Percentiles rank a stretch among this genome's conserved stretches.
phyloP scores from a whole-genome alignment of 1,284 basidiomycete genomes.

The Caloboletus firmus region DNA sequence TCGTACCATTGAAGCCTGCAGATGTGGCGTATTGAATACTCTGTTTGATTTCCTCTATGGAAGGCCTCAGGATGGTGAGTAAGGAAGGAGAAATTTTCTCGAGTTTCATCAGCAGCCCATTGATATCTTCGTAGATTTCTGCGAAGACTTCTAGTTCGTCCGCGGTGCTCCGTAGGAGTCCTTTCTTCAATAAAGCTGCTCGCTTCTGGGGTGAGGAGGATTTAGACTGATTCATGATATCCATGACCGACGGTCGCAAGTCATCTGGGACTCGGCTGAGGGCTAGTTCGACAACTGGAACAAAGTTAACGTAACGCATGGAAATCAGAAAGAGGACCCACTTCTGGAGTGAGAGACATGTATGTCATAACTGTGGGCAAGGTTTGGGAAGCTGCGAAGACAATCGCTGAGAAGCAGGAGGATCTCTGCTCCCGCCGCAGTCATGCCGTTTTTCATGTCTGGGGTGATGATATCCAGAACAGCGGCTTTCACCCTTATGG shows the following conservation, averaged over 20 bases:
- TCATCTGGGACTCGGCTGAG: conserved; percentile 59
- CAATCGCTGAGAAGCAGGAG: conserved; percentile 66
- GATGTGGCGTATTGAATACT: conserved; percentile 62
- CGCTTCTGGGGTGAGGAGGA: conserved; percentile 68
- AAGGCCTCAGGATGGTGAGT: conserved; percentile 45
- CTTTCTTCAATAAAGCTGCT: conserved; percentile 62
- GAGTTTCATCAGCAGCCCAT: conserved; percentile 52
- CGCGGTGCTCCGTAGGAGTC: conserved; percentile 56
- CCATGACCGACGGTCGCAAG: conserved; percentile 51
- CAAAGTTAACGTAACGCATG: not conserved
- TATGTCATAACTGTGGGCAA: conserved; percentile 64
- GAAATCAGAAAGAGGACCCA: conserved; percentile 36
- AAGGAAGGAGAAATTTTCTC: conserved; percentile 62
- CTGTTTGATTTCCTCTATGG: conserved; percentile 61
- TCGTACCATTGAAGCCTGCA: conserved; percentile 61
- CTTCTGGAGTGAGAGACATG: conserved; percentile 73
- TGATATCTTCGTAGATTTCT: conserved; percentile 64
- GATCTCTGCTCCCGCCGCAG: conserved; percentile 68
- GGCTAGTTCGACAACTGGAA: conserved; percentile 61
- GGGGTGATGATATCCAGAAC: conserved; percentile 79
- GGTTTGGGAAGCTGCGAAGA: conserved; percentile 68
- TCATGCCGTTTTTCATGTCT: conserved; percentile 58
- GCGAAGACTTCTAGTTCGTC: conserved; percentile 72
- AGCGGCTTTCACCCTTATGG: conserved; percentile 67
- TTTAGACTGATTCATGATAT: conserved; percentile 64